phyloP scores from a whole-genome alignment of 2,329 filamentous ascomycete genomes.

The Fusarium sp. region DNA sequence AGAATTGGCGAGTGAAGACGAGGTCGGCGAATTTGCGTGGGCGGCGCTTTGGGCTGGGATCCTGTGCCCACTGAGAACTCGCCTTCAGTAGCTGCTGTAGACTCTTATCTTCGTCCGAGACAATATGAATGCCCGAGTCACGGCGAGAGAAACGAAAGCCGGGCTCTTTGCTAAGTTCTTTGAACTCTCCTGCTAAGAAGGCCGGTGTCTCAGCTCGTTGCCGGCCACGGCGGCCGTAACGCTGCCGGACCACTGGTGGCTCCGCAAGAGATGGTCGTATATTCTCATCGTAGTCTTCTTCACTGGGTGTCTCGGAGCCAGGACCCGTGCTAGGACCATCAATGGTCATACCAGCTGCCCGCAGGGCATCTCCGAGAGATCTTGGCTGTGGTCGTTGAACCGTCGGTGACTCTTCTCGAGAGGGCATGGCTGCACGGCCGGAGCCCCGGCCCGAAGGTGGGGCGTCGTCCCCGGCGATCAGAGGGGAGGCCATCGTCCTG shows the following conservation, averaged over 20 bases:
- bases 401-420: slow-evolving; percentile 13
- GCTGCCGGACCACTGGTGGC: slow-evolving; percentile 37
- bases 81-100: slow-evolving; percentile 49
- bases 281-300: slow-evolving; percentile 63
- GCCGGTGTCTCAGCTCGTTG: slow-evolving; percentile 14
- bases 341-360: slow-evolving; percentile 43
- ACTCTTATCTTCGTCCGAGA: slow-evolving; percentile 50
- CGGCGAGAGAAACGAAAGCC: slow-evolving; percentile 39
- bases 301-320: slow-evolving; percentile 60
- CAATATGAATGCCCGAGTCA: slow-evolving; percentile 47
- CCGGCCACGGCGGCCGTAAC: slow-evolving; percentile 20
- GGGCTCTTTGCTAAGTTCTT: slow-evolving; percentile 21
- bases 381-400: slow-evolving; percentile 33
- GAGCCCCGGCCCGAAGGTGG: slow-evolving; percentile 27
- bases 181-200: slow-evolving; percentile 23
- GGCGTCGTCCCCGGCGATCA: slow-evolving; percentile 8
- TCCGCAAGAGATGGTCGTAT: slow-evolving; percentile 48
- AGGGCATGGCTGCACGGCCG: slow-evolving; percentile 3
- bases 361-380: slow-evolving; percentile 51
- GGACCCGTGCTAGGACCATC: slow-evolving; percentile 43
- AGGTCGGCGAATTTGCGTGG: slow-evolving; percentile 62
- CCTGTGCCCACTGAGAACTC: slow-evolving; percentile 44
- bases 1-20: slow-evolving; percentile 81
- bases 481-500: slow-evolving; percentile 32
- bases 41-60: slow-evolving; percentile 33